Percentiles rank a stretch among this genome's conserved stretches.
Evolutionary conservation across 2,329 filamentous ascomycete genomes (phyloP).

Genomic region (Paramyrothecium roridum): DNA sequence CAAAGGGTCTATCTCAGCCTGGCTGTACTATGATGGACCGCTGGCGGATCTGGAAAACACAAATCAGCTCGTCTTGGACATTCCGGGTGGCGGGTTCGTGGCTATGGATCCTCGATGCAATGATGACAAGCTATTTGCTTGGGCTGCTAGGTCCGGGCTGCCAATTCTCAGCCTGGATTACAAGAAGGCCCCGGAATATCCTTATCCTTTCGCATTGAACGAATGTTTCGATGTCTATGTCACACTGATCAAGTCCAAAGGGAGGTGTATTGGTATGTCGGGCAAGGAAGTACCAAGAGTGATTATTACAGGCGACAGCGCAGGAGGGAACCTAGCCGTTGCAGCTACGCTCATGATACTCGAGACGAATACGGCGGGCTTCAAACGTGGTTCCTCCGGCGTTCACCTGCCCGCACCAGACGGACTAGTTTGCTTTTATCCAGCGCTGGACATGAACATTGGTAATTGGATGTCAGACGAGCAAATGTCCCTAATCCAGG

Average conservation of each 20-base stretch:
- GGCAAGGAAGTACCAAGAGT: conserved; percentile 33
- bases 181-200: conserved; percentile 48
- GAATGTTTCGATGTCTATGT: conserved; percentile 47
- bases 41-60: conserved; percentile 73
- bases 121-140: conserved; percentile 89
- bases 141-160: conserved; percentile 86
- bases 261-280: conserved; percentile 42
- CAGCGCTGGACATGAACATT: conserved; percentile 92
- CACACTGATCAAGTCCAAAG: conserved; percentile 31
- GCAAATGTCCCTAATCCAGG: conserved; percentile 90
- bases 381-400: conserved; percentile 28
- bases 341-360: conserved; percentile 86
- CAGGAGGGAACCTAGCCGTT: conserved; percentile 49
- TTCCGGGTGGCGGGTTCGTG: conserved; percentile 92
- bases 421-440: conserved; percentile 83
- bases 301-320: conserved; percentile 45
- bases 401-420: conserved; percentile 68
- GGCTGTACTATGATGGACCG: conserved; percentile 93
- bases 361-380: conserved; percentile 58
- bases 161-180: conserved; percentile 92
- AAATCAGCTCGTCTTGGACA: conserved; percentile 77
- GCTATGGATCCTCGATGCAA: conserved; percentile 94
- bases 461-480: conserved; percentile 99
- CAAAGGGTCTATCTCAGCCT: conserved; percentile 75
- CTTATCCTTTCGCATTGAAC: conserved; percentile 45